Conservation (phyloP, 768 basidiomycete genomes). For the Boletus huronensis region DNA sequence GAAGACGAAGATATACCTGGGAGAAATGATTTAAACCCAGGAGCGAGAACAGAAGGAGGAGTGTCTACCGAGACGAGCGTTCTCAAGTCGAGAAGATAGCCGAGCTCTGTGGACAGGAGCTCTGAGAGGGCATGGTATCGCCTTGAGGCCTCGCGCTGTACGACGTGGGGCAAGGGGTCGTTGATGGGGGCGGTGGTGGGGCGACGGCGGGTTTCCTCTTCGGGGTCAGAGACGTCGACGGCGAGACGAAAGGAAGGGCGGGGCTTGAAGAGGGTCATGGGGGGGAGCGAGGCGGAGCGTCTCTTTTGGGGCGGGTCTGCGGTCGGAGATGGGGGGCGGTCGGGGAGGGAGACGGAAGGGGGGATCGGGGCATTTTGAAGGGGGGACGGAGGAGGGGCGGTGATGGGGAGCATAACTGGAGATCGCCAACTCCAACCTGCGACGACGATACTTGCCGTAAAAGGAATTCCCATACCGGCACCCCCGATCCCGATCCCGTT, state of each 20-base stretch:
- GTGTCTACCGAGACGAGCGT: conserved; percentile 68
- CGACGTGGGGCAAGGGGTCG: not conserved
- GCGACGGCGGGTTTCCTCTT: conserved; percentile 11
- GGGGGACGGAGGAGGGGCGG: not conserved
- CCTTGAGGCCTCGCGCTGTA: conserved; percentile 38
- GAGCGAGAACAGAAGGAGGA: not conserved
- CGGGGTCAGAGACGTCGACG: conserved; percentile 17
- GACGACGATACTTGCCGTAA: conserved; percentile 10
- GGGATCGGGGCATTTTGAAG: not conserved
- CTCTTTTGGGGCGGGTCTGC: not conserved
- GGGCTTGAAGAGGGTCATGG: conserved; percentile 23
- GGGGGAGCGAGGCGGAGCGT: conserved; percentile 36
- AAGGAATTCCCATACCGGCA: not conserved
- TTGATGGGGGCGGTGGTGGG: no score
- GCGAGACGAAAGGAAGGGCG: conserved; percentile 16
- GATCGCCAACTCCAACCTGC: not conserved
- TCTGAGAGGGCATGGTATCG: conserved; percentile 79
- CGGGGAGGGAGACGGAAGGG: not conserved
- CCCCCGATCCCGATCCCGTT: not conserved
- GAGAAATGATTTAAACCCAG: conserved; percentile 1
- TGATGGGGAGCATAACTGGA: not conserved
- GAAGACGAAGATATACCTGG: conserved; percentile 64
- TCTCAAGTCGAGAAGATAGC: conserved; percentile 76
- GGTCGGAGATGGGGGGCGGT: not conserved
- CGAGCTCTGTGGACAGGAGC: conserved; percentile 78